Evolutionary conservation across 2,329 filamentous ascomycete genomes (phyloP).

Genomic region (Ilyonectria mors-panacis): DNA sequence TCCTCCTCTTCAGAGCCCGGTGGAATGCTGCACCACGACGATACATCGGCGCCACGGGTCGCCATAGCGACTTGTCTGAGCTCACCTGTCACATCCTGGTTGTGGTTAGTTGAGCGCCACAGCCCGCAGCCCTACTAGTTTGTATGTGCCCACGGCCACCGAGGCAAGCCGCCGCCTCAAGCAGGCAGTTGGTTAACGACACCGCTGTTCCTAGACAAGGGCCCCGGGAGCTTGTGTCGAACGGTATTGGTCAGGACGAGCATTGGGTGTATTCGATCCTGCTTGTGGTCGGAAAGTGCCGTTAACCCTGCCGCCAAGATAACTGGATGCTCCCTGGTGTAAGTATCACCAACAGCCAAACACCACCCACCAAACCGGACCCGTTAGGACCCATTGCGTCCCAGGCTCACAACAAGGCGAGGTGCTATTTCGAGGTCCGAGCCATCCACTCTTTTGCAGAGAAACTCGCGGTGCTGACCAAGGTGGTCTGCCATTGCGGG

Average conservation of each 20-base stretch:
- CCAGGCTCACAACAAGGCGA: not conserved
- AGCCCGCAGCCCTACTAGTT: conserved; percentile 5
- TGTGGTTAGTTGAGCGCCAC: conserved; percentile 5
- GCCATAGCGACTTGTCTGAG: conserved; percentile 19
- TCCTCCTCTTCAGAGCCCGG: not conserved
- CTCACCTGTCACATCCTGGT: conserved; percentile 10
- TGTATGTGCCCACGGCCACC: not conserved
- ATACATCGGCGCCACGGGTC: conserved; percentile 16
- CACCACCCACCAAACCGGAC: not conserved
- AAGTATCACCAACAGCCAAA: conserved; percentile 1
- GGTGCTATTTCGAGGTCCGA: conserved; percentile 20
- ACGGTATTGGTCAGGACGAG: not conserved
- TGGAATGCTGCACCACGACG: conserved; percentile 2
- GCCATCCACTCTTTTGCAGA: conserved; percentile 26
- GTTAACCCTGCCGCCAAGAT: conserved; percentile 10
- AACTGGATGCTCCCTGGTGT: conserved; percentile 13
- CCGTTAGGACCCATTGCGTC: not conserved
- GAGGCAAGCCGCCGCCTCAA: not conserved
- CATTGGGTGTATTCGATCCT: not conserved
- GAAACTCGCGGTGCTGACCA: conserved; percentile 28
- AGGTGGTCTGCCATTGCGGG: not conserved
- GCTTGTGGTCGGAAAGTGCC: conserved; percentile 10
- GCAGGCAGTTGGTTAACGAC: not conserved
- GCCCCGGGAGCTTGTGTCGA: not conserved
- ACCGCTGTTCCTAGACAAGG: conserved; percentile 9